Evolutionary conservation across 257 asterid species (phyloP).

Genomic region (Salvia rosmarinus): DNA sequence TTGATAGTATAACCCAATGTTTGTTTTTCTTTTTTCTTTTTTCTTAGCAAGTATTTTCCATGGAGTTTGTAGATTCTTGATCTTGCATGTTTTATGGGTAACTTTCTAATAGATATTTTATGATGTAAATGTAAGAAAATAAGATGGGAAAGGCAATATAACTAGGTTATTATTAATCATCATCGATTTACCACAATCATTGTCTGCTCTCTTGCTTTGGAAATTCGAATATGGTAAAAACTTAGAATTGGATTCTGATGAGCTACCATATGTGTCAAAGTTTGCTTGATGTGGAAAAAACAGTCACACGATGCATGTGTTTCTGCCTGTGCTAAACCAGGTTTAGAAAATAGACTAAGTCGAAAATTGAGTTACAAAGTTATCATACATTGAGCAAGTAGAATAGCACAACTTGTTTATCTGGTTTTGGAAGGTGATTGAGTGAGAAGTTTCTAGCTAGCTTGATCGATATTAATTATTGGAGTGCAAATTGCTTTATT

Average conservation of each 20-base stretch:
- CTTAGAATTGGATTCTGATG: constrained; percentile 11
- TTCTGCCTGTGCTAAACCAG: neutral
- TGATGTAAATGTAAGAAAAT: constrained; percentile 32
- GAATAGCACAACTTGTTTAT: no score
- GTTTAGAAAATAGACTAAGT: no score
- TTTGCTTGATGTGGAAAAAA: constrained; percentile 16
- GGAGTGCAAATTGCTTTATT: neutral
- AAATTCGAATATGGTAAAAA: constrained; percentile 4
- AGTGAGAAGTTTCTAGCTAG: constrained; percentile 2
- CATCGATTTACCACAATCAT: neutral
- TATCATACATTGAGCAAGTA: no score
- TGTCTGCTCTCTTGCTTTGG: neutral
- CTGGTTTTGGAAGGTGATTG: neutral
- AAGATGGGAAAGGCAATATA: constrained; percentile 30
- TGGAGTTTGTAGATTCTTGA: constrained; percentile 6
- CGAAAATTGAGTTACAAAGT: no score
- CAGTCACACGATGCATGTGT: constrained; percentile 25
- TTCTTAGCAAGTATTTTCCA: neutral
- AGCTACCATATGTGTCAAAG: neutral
- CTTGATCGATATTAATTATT: neutral
- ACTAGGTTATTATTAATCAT: neutral
- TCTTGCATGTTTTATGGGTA: neutral
- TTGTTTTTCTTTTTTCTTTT: neutral
- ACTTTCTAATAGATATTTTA: neutral
- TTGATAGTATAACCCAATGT: neutral